Conservation (phyloP, 2,329 filamentous ascomycete genomes). For the Aspergillaceae sp. region DNA sequence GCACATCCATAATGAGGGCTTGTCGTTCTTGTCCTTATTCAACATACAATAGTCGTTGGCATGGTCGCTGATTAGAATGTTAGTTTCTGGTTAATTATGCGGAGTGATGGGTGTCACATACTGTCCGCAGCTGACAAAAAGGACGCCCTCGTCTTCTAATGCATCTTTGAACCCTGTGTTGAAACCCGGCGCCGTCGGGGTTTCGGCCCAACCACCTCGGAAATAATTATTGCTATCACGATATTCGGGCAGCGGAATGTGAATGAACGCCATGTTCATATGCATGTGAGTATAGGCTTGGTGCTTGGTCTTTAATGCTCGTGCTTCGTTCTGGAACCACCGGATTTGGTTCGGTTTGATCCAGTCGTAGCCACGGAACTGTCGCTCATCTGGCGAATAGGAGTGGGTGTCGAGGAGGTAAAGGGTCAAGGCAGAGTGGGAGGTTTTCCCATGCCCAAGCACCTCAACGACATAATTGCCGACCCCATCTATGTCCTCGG, state of each 20-base stretch:
- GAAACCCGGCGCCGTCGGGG: slow-evolving; percentile 75
- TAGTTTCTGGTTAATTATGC: not conserved
- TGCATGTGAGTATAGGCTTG: slow-evolving; percentile 82
- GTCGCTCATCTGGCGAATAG: slow-evolving; percentile 80
- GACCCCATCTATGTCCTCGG: slow-evolving; percentile 74
- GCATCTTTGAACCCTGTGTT: slow-evolving; percentile 93
- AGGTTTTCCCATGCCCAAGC: slow-evolving; percentile 65
- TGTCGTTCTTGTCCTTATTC: slow-evolving; percentile 44
- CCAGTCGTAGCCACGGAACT: slow-evolving; percentile 95
- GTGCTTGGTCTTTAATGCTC: slow-evolving; percentile 66
- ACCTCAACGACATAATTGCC: slow-evolving; percentile 95
- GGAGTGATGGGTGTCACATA: slow-evolving; percentile 40
- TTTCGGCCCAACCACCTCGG: slow-evolving; percentile 69
- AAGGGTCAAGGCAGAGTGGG: slow-evolving; percentile 86
- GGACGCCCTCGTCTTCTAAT: slow-evolving; percentile 72
- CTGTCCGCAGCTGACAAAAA: slow-evolving; percentile 88
- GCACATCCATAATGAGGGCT: slow-evolving; percentile 88
- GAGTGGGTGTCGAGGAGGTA: slow-evolving; percentile 91
- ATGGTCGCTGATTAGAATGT: slow-evolving; percentile 58
- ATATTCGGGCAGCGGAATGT: slow-evolving; percentile 93
- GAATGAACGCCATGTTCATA: slow-evolving; percentile 93
- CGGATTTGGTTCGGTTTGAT: slow-evolving; percentile 87
- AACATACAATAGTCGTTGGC: slow-evolving; percentile 94
- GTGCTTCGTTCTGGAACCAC: slow-evolving; percentile 80
- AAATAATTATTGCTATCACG: slow-evolving; percentile 49